Base-by-base conservation (phyloP, 2,329 filamentous ascomycete genomes). In the Alternaria gansuensis region DNA sequence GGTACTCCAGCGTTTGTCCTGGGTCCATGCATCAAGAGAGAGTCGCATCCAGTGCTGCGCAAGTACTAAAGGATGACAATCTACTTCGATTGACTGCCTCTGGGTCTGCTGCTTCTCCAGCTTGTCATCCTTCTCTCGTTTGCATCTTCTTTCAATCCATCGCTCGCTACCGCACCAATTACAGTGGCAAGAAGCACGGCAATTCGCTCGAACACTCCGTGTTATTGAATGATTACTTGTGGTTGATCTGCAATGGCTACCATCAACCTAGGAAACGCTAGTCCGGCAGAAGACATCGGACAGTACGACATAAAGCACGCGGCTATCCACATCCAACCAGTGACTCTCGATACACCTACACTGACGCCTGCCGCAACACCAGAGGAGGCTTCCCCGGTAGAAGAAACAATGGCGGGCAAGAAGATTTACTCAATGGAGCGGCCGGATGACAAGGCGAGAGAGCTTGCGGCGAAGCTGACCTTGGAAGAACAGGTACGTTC, bases 401-500 rank as follows among this genome's bases (percentile, higher is more conserved):
- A 72, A n/a, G 65, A 63, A 24, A 51, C 44, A 46, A 77, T 77
- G 74, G 61, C 70, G 31, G 73, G 69, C 31, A 76, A 74, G 65
- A 76, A 76, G 54, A 54, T 75, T 13, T 75, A 72, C 54, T 64
- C 64, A 7, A 51, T 73, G 40, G 68, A 74, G 57, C 72, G 59
- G 54, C 72, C 75, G 31, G 73, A 75, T 26, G 71, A 76, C 33
- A 70, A 59, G 60, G 77, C 77, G 41, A 69, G 68, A 44, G 74
- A 75, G 36, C 53, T 78, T 57, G 77, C 75, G 21, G 66, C 71
- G 28, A 73, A 71, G 61, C 64, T 78, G 64, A 74, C 72, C 7
- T 64, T 78, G 52, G 75, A 78, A 58, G 75, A 78, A 62, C 76
- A 78, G 70, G 77, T 77, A 72, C 36, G 75, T 75, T 43, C 49